Evolutionary conservation across 345 rosid species (phyloP).

Genomic region (Lepidium didymum): DNA sequence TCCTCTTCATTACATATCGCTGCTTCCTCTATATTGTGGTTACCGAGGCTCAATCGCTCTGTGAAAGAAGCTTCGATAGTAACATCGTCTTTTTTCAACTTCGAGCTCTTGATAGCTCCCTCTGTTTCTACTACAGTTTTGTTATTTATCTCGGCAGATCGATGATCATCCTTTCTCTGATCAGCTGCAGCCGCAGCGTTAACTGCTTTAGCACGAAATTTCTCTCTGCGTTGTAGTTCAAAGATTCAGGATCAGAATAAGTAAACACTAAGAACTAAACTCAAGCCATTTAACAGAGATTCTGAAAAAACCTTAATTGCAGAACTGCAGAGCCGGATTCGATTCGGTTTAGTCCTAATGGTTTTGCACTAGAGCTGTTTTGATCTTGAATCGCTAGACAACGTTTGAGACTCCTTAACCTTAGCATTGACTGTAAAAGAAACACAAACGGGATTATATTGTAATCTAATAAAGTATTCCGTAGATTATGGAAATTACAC

Average conservation of each 20-base stretch:
- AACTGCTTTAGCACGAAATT: background rate
- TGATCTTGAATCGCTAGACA: constrained; percentile 42
- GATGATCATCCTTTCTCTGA: background rate
- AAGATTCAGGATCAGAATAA: background rate
- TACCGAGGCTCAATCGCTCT: background rate
- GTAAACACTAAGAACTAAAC: background rate
- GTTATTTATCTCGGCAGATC: background rate
- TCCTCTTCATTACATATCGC: background rate
- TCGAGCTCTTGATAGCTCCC: background rate
- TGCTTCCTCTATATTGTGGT: constrained; percentile 11
- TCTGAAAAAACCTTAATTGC: constrained; percentile 23
- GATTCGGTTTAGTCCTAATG: constrained; percentile 14
- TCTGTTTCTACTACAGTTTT: background rate
- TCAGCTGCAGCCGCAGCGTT: background rate
- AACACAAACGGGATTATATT: background rate
- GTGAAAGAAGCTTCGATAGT: background rate
- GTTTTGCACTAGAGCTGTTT: constrained; percentile 18
- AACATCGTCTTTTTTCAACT: background rate
- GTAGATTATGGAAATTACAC: background rate
- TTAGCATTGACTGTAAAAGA: constrained; percentile 48
- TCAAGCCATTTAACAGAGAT: background rate
- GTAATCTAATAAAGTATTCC: background rate
- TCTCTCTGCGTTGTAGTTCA: constrained; percentile 9
- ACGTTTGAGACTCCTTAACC: constrained; percentile 47
- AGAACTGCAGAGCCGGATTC: constrained; percentile 37